Percentiles rank a stretch among this genome's conserved stretches.
Evolutionary conservation across 345 rosid species (phyloP).

Genomic region (Citropsis articulata): DNA sequence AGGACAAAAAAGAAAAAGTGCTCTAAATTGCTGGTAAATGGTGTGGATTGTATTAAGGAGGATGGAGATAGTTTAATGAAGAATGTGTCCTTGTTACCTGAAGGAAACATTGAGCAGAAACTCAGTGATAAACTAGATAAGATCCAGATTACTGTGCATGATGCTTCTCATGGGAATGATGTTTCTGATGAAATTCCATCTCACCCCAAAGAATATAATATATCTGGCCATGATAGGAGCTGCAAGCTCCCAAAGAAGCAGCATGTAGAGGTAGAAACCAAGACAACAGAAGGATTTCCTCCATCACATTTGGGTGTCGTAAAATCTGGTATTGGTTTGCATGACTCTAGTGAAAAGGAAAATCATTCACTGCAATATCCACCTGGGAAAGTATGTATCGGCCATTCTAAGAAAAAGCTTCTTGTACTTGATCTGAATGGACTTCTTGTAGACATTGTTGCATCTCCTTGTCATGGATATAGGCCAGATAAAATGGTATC

Average conservation of each 20-base stretch:
- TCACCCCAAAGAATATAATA: neutral
- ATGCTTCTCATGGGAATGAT: neutral
- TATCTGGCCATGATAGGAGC: neutral
- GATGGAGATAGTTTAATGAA: neutral
- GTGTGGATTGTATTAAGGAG: conserved; percentile 7
- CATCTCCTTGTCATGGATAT: conserved; percentile 10
- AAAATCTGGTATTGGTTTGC: conserved; percentile 10
- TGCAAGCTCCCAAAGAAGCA: conserved; percentile 17
- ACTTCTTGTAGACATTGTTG: conserved; percentile 60
- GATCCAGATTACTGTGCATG: neutral
- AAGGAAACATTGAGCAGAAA: neutral
- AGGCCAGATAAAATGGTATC: conserved; percentile 45
- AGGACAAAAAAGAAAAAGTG: conserved; percentile 13
- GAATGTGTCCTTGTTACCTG: neutral
- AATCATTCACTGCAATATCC: conserved; percentile 15
- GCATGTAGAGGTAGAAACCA: conserved; percentile 22
- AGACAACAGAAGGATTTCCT: conserved; percentile 9
- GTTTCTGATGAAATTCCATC: neutral
- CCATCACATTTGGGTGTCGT: conserved; percentile 18
- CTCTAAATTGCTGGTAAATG: neutral
- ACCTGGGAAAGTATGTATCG: conserved; percentile 21
- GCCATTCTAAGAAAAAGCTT: conserved; percentile 52
- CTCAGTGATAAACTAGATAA: neutral
- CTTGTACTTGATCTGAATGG: conserved; percentile 86
- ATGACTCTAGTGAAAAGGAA: conserved; percentile 15